These are phyloP conservation scores for Microdochium trichocladiopsis DNA, from an alignment of 2,329 filamentous ascomycete species.

Conservation along the genomic window DNA sequence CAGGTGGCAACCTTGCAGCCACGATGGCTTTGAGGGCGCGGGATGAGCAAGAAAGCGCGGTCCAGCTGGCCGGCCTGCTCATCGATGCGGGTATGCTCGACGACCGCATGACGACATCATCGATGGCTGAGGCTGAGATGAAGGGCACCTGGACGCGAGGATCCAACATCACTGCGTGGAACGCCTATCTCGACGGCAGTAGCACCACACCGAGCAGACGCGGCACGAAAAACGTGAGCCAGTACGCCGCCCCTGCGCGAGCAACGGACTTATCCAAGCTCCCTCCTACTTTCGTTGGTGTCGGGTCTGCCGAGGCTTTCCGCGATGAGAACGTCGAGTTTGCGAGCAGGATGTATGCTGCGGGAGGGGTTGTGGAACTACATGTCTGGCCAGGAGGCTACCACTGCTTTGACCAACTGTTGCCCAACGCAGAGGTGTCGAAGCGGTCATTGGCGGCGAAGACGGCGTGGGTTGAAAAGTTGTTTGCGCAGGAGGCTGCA, in stretches of 20 bases:
- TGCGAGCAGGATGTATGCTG: conserved; percentile 28
- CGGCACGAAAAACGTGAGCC: conserved; percentile 23
- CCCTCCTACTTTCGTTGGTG: conserved; percentile 34
- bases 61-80: conserved; percentile 28
- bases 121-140: conserved; percentile 21
- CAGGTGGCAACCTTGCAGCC: conserved; percentile 33
- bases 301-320: conserved; percentile 35
- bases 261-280: conserved; percentile 26
- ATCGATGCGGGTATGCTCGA: conserved; percentile 41
- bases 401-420: conserved; percentile 27
- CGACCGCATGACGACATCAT: conserved; percentile 25
- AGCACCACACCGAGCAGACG: background rate
- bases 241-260: conserved; percentile 27
- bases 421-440: conserved; percentile 4
- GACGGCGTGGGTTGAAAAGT: background rate
- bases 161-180: conserved; percentile 33
- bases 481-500: background rate
- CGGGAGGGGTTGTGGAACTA: conserved; percentile 31
- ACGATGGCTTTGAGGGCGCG: conserved; percentile 28
- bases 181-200: conserved; percentile 27
- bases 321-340: conserved; percentile 31
- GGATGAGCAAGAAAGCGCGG: conserved; percentile 16
- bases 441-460: background rate
- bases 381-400: conserved; percentile 34
- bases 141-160: conserved; percentile 25